Base-by-base conservation (phyloP, 2,329 filamentous ascomycete species). In the Epichloe aotearoae region DNA sequence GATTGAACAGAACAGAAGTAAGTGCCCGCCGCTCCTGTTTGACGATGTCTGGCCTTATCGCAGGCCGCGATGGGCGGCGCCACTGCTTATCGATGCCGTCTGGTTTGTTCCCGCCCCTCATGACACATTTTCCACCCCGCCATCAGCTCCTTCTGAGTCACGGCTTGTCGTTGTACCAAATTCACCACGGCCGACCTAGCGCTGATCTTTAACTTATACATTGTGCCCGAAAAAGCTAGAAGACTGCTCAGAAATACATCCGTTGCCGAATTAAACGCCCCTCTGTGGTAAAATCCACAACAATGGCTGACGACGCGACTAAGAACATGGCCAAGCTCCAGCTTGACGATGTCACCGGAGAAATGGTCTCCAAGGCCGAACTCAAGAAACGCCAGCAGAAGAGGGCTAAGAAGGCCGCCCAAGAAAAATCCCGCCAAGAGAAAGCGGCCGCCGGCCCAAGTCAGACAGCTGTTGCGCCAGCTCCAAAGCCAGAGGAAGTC, bases 371-470 rank as follows among this genome's bases (percentile, higher is more conserved):
- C 51, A 82, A 81, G 63, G 70, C 71, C 56, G 78, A 82, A 64
- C 67, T 82, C 60, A 81, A 80, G 69, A 81, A 81, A 66, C 67
- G 77, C 43, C 57, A 72, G 53, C 70, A 74, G 55, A 81, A 81
- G 60, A 70, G 77, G 23, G 73, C 73, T 23, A 80, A 79, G 65
- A 79, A 78, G 62, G 74, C 70, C 4, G 66, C 71, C n/a, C 57
- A 61, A 50, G 59, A 61, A 50, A 96, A 95, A 84, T 77, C 84
- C 64, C 82, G 89, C 57, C 79, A 88, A 66, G 86, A 89, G 73
- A 95, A 94, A 81, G 81, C 81, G 54, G 85, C 82, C 26, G 84
- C 86, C 46, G 48, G 78, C 39, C 53, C 49, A 65, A 69, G 53
- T 70, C 73, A 10, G 71, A 74, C 59, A 70, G 12, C 50, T 36